phyloP scores from a whole-genome alignment of 2,329 filamentous ascomycete species.

The Microsporum audouinii region DNA sequence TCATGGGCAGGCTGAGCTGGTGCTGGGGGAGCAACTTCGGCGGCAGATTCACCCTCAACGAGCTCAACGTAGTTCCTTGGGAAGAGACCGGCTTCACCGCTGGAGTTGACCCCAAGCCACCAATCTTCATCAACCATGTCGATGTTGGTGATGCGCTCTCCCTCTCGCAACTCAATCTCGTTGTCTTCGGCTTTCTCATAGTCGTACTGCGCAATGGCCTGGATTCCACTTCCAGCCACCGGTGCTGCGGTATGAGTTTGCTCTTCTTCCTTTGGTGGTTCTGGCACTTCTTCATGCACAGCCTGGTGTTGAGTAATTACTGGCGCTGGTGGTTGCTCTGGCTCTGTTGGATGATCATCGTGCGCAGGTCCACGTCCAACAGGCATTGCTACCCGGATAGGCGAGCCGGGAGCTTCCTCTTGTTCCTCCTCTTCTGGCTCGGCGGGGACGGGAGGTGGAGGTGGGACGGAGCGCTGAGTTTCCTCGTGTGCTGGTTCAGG shows the following conservation, averaged over 20 bases:
- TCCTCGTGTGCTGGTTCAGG: conserved; percentile 42
- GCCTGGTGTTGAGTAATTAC: not conserved
- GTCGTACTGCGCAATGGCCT: conserved; percentile 78
- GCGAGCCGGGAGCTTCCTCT: conserved; percentile 51
- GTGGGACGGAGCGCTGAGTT: conserved; percentile 24
- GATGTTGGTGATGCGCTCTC: conserved; percentile 78
- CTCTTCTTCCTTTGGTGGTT: not conserved
- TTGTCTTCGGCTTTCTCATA: conserved; percentile 98
- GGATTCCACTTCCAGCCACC: conserved; percentile 49
- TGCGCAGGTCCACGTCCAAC: conserved; percentile 53
- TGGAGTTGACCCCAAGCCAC: conserved; percentile 90
- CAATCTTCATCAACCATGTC: conserved; percentile 97
- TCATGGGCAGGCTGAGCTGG: conserved; percentile 29
- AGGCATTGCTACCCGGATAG: conserved; percentile 76
- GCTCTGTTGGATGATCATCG: conserved; percentile 31
- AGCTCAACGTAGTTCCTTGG: conserved; percentile 95
- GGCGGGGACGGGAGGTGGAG: conserved; percentile 36
- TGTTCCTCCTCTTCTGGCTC: conserved; percentile 35
- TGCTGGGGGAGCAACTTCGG: conserved; percentile 26
- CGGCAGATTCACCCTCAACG: conserved; percentile 39
- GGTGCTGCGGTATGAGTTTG: not conserved
- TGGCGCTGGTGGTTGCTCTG: conserved; percentile 21
- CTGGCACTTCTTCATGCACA: not conserved
- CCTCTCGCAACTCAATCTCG: conserved; percentile 81
- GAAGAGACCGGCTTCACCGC: conserved; percentile 80